Evolutionary conservation across 1,139 yeast genomes (phyloP), one percentile per base, ranked within the genome.

Genomic region (Trichomonascaceae sp.): DNA sequence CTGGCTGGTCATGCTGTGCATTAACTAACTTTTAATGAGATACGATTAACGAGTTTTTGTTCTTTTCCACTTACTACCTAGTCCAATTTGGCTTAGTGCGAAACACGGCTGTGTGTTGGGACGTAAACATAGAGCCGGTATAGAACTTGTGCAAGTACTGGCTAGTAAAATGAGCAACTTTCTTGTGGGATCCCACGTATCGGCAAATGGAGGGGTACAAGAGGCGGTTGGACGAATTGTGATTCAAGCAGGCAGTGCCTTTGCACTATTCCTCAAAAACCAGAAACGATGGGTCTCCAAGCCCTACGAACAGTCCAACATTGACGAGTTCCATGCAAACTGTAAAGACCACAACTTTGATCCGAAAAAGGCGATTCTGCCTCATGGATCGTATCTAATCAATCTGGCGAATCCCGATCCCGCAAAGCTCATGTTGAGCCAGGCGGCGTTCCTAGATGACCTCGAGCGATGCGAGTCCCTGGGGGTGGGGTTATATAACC

Each of bases 201-300:
- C 56, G 8, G 48, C 59, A 1, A 49, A 54, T 13, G 56, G 54
- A 29, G 72, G 73, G 1, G 69, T 84, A 3, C 76, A 82, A 34
- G 81, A 81, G 31, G 67, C 93, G 3, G 77, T 85, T 6, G 38
- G 22, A 8, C 36, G 47, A 9, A 43, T 41, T 5, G 31, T 32
- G 3, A 29, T 31, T 5, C 30, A 44, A 5, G 47, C 58, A 13
- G 67, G 54, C 51, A 82, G 82, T 50, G 71, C 93, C 32, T 85
- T 89, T 67, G 97, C 97, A 0, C 61, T 89, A 46, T 89, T 89
- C 52, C 63, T 89, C 43, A 87, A 87, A 54, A 80, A 85, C 29
- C 97, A 96, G 27, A 67, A 93, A 40, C 74, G 80, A 52, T 89
- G 97, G 97, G 78, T 69, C 1, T 76, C 95, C 0, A 89, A 95